These are phyloP conservation scores for Exidia glandulosa DNA, from an alignment of 768 basidiomycete species.

Conservation along the genomic window DNA sequence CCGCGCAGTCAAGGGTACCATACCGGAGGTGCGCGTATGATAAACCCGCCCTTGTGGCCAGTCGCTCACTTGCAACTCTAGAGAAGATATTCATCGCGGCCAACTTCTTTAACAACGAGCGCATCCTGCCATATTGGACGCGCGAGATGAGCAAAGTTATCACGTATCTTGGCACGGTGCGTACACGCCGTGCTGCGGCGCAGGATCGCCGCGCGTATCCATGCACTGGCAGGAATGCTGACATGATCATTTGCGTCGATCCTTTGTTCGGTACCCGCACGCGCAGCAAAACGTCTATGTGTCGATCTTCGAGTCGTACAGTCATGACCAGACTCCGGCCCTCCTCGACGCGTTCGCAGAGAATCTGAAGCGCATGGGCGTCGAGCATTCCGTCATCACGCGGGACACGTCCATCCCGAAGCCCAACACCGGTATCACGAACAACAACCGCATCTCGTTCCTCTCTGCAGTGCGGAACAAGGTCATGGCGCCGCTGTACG, in stretches of 20 bases:
- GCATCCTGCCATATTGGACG: slow-evolving; percentile 29
- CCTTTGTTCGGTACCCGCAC: background rate
- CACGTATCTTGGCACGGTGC: slow-evolving; percentile 25
- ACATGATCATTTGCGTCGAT: too few relatives aligned
- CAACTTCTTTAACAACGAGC: slow-evolving; percentile 29
- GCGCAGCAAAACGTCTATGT: background rate
- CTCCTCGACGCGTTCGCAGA: background rate
- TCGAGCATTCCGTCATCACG: background rate
- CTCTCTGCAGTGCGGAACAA: slow-evolving; percentile 29
- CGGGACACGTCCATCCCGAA: background rate
- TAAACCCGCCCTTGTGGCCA: background rate
- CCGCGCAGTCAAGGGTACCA: slow-evolving; percentile 14
- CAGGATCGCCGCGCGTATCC: too few relatives aligned
- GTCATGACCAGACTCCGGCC: background rate
- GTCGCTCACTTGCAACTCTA: background rate
- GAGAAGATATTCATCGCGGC: slow-evolving; percentile 30
- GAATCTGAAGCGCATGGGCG: background rate
- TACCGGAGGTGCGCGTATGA: slow-evolving; percentile 3
- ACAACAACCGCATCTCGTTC: slow-evolving; percentile 24
- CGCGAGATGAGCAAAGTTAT: slow-evolving; percentile 23
- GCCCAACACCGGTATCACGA: background rate
- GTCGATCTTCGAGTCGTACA: background rate
- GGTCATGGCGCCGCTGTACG: slow-evolving; percentile 27
- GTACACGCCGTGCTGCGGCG: too few relatives aligned
- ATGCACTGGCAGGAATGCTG: too few relatives aligned